Evolutionary conservation across 179 eudicot genomes (phyloP).

Genomic region (Spinacia oleracea): DNA sequence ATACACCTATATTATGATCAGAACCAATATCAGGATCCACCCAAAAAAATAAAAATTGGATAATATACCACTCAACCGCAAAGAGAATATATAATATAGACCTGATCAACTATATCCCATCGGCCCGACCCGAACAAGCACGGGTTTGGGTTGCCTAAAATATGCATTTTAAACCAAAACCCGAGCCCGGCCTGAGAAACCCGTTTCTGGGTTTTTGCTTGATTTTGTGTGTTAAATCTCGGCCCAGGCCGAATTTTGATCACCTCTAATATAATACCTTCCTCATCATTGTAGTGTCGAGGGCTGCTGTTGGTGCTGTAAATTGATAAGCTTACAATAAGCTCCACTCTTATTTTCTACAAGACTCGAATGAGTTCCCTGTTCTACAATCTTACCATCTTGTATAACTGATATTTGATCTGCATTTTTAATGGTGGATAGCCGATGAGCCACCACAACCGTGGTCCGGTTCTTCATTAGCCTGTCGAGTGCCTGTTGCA

Average conservation of each 20-base stretch:
- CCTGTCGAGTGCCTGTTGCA: conserved; percentile 82
- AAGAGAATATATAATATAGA: too few relatives aligned
- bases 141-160: too few relatives aligned
- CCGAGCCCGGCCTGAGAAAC: too few relatives aligned
- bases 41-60: not conserved
- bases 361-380: conserved; percentile 77
- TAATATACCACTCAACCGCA: not conserved
- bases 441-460: conserved; percentile 80
- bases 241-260: too few relatives aligned
- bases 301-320: conserved; percentile 73
- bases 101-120: too few relatives aligned
- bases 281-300: not conserved
- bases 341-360: conserved; percentile 71
- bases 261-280: not conserved
- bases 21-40: not conserved
- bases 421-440: conserved; percentile 81
- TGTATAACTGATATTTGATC: conserved; percentile 87
- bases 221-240: too few relatives aligned
- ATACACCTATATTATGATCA: conserved; percentile 22
- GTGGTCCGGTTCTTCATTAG: conserved; percentile 88
- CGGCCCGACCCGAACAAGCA: too few relatives aligned
- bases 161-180: too few relatives aligned
- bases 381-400: conserved; percentile 79
- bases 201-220: too few relatives aligned
- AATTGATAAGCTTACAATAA: conserved; percentile 71